phyloP scores from a whole-genome alignment of 2,329 filamentous ascomycete genomes.

The Cryoendolithus antarcticus region DNA sequence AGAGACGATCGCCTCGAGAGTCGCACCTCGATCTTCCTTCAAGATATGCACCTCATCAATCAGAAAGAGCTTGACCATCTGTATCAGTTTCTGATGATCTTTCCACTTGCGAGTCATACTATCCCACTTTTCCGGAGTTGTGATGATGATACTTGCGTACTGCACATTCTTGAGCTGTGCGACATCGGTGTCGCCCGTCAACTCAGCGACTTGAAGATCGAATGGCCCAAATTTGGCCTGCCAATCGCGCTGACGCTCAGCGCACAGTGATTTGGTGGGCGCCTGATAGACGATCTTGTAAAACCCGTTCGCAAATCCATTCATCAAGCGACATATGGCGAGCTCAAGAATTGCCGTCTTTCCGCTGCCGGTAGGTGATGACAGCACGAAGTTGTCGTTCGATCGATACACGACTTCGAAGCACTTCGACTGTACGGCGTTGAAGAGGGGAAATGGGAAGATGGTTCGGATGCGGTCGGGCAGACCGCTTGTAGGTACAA shows the following conservation, averaged over 20 bases:
- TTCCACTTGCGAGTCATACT: constrained; percentile 80
- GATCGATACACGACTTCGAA: constrained; percentile 54
- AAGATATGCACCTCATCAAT: constrained; percentile 84
- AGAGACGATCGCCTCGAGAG: constrained; percentile 70
- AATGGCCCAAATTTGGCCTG: constrained; percentile 57
- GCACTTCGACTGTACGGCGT: constrained; percentile 71
- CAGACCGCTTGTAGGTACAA: constrained; percentile 47
- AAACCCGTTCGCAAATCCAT: constrained; percentile 41
- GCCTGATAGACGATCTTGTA: constrained; percentile 81
- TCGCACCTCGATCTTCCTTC: constrained; percentile 66
- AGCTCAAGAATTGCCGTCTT: constrained; percentile 75
- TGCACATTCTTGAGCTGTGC: constrained; percentile 56
- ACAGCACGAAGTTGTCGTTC: constrained; percentile 65
- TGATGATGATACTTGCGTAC: constrained; percentile 68
- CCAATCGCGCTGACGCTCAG: constrained; percentile 68
- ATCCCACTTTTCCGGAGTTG: constrained; percentile 86
- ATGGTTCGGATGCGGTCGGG: constrained; percentile 57
- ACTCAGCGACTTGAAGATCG: constrained; percentile 57
- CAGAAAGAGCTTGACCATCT: constrained; percentile 64
- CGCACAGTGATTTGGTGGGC: constrained; percentile 71
- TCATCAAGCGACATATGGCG: constrained; percentile 62
- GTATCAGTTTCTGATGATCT: constrained; percentile 62
- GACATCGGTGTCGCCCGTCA: constrained; percentile 69
- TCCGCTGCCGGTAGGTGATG: constrained; percentile 73
- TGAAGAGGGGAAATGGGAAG: constrained; percentile 66